These are phyloP conservation scores for Thermoascus crustaceus DNA, from an alignment of 2,329 filamentous ascomycete genomes.

Conservation along the genomic window DNA sequence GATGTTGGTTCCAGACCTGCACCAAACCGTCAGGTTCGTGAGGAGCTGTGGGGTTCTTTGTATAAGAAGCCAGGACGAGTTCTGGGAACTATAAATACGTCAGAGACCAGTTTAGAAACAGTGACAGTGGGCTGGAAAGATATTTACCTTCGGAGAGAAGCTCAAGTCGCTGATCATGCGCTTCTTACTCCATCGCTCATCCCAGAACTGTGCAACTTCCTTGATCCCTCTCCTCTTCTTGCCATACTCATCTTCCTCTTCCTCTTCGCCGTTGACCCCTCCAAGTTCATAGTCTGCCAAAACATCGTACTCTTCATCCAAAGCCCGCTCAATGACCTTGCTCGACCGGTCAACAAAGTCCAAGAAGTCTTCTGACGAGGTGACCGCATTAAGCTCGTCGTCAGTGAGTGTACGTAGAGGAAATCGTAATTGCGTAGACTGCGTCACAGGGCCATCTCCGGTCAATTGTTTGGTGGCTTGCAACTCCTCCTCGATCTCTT, in stretches of 20 bases:
- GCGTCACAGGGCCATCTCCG: conserved; percentile 25
- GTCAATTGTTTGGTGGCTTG: conserved; percentile 53
- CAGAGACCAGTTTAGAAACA: not conserved
- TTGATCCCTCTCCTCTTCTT: conserved; percentile 46
- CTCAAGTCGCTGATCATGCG: conserved; percentile 92
- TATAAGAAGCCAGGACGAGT: conserved; percentile 87
- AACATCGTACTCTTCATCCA: conserved; percentile 95
- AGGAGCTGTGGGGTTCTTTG: conserved; percentile 90
- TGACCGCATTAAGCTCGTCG: conserved; percentile 85
- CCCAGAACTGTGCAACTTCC: conserved; percentile 87
- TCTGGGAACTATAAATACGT: conserved; percentile 75
- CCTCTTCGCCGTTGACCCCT: conserved; percentile 61
- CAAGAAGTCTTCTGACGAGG: conserved; percentile 83
- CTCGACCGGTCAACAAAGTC: conserved; percentile 93
- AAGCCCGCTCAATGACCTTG: conserved; percentile 90
- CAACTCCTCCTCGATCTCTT: conserved; percentile 89
- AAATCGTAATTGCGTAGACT: conserved; percentile 50
- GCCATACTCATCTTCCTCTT: conserved; percentile 62
- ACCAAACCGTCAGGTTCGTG: conserved; percentile 90
- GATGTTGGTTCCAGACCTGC: conserved; percentile 93
- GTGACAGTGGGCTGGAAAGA: not conserved
- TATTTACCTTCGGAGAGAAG: conserved; percentile 74
- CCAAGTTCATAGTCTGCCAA: conserved; percentile 87
- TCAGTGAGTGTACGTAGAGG: conserved; percentile 70
- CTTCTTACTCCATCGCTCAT: conserved; percentile 94